These are phyloP conservation scores for Moricandia moricandioides DNA, from an alignment of 345 rosid genomes.

Conservation along the genomic window DNA sequence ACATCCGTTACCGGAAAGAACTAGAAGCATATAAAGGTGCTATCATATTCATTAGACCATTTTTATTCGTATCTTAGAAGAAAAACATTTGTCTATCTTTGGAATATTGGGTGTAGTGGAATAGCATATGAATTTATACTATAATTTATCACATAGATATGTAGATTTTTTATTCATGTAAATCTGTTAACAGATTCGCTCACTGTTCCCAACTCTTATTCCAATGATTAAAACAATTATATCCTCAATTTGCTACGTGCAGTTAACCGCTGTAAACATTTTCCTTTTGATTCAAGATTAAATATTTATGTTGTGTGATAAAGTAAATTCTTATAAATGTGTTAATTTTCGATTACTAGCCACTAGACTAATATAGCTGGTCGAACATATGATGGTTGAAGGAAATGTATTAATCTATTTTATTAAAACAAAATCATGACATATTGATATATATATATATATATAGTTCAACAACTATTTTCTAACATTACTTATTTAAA, in stretches of 20 bases:
- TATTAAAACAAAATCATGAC: too few relatives aligned
- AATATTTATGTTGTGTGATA: neutral
- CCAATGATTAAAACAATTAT: constrained; percentile 33
- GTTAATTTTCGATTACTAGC: neutral
- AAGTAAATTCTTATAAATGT: neutral
- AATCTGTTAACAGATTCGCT: constrained; percentile 7
- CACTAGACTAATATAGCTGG: neutral
- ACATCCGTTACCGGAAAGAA: too few relatives aligned
- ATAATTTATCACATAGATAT: too few relatives aligned
- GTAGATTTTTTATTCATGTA: neutral
- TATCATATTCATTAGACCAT: constrained; percentile 16
- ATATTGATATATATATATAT: too few relatives aligned
- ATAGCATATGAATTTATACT: constrained; percentile 6
- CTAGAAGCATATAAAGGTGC: neutral
- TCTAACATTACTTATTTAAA: too few relatives aligned
- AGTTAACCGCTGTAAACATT: constrained; percentile 21
- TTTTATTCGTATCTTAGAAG: constrained; percentile 27
- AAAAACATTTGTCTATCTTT: neutral
- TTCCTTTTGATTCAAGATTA: neutral
- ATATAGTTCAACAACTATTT: too few relatives aligned
- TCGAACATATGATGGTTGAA: neutral
- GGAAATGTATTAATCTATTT: too few relatives aligned
- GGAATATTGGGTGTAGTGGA: constrained; percentile 20
- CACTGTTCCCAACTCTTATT: constrained; percentile 22
- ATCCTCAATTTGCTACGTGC: constrained; percentile 9